Base-by-base conservation (phyloP, 768 basidiomycete genomes). In the Daedaleopsis nitida region DNA sequence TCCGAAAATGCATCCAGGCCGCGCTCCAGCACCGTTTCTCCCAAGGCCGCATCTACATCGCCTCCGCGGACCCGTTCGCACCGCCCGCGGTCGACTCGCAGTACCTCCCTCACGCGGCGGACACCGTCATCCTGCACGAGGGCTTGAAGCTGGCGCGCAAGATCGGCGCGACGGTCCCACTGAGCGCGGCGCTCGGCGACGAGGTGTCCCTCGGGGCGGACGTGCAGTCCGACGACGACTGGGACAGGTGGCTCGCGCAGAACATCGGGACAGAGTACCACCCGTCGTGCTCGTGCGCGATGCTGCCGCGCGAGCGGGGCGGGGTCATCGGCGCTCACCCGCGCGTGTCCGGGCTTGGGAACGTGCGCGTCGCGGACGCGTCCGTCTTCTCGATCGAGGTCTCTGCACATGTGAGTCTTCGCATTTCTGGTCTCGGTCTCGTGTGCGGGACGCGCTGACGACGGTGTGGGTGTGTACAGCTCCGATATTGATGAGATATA, bases 1-100 rank as follows among this genome's bases (percentile, higher is more conserved):
- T n/a, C n/a, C n/a, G n/a, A n/a, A n/a, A n/a, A n/a, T n/a, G n/a
- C 7, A 78, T 91, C 54, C 89, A 90, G 67, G 83, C 83, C 7
- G 88, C 85, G 0, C 70, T 88, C 14, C 88, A 89, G 69, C 85
- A 85, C 65, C 85, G 86, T 0, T 77, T 85, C 68, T 86, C 82
- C 75, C 80, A 84, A 54, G 89, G 89, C 19, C 80, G 78, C 7
- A 67, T 90, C 34, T 82, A 81, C 59, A 85, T 90, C 74, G 85
- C 79, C 68, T 81, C 83, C 5, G 75, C 79, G 16, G 80, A 83
- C 58, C 75, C 84, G 1, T 91, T 90, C 72, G 82, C 83, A 58
- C 66, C 75, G 19, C 86, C 87, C 8, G 70, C 80, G 50, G 85
- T 91, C 68, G 85, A 91, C 71, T 88, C 89, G 3, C 74, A 81